Base-by-base conservation (phyloP, 1,139 yeast species). In the Blastobotrys niveus region DNA sequence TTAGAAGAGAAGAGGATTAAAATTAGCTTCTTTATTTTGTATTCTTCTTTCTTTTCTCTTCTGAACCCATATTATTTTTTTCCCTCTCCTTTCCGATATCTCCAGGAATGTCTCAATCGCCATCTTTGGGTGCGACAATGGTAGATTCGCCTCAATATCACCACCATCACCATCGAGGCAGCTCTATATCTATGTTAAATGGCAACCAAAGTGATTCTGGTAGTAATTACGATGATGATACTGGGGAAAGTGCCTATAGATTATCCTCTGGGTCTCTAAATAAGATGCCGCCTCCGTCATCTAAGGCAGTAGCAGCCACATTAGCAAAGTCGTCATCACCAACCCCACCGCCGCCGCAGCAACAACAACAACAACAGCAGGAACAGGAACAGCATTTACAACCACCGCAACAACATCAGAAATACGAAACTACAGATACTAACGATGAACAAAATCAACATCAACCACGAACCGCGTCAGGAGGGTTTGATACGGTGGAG, bases 91-190 rank as follows among this genome's bases (percentile, higher is more conserved):
- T n/a, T n/a, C n/a, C n/a, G n/a, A n/a, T n/a, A n/a, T n/a, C n/a
- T n/a, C n/a, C n/a, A n/a, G n/a, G n/a, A n/a, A n/a, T n/a, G n/a
- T n/a, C n/a, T n/a, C n/a, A n/a, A n/a, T n/a, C n/a, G n/a, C n/a
- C n/a, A n/a, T n/a, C n/a, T n/a, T n/a, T n/a, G n/a, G n/a, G n/a
- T 31, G 34, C 34, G 21, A 31, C 34, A 31, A 31, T 31, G 34
- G 20, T 15, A 15, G 5, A n/a, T n/a, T n/a, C n/a, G 7, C 32
- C 14, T 29, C 14, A n/a, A 7, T 7, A n/a, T 29, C 7, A 12
- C 17, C 32, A 29, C 7, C 32, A 12, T 12, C 6, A 29, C 14
- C 17, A 8, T 29, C 32, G n/a, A n/a, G n/a, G n/a, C n/a, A n/a
- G n/a, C n/a, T n/a, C n/a, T n/a, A n/a, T n/a, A n/a, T n/a, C n/a